Evolutionary conservation across 1,139 yeast species (phyloP).

Genomic region (Citeromyces siamensis): DNA sequence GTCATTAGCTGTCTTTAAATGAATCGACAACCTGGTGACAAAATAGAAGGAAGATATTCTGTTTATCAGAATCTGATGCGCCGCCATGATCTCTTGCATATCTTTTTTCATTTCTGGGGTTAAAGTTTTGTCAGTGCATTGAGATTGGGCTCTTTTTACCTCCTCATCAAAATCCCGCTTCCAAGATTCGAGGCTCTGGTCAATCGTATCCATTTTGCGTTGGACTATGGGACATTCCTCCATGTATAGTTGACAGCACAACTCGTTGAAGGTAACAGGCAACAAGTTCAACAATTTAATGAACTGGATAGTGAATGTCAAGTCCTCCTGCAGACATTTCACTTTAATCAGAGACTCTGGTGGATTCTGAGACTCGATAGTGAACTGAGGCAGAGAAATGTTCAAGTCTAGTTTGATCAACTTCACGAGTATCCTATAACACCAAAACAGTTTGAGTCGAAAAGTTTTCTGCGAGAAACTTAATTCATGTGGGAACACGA

Average conservation of each 20-base stretch:
- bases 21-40: background rate
- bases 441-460: conserved; percentile 52
- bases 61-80: background rate
- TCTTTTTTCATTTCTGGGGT: background rate
- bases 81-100: background rate
- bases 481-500: conserved; percentile 19
- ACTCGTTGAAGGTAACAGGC: conserved; percentile 15
- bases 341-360: conserved; percentile 15
- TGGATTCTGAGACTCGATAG: conserved; percentile 7
- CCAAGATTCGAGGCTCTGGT: conserved; percentile 11
- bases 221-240: background rate
- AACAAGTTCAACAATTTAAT: conserved; percentile 15
- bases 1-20: background rate
- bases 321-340: conserved; percentile 15
- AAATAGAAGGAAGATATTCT: background rate
- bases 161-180: background rate
- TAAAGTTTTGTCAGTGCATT: background rate
- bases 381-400: conserved; percentile 26
- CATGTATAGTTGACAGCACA: conserved; percentile 6
- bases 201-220: background rate
- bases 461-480: conserved; percentile 24
- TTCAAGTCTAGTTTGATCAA: conserved; percentile 26
- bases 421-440: conserved; percentile 37
- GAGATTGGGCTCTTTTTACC: background rate
- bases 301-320: conserved; percentile 15